Evolutionary conservation across 805 yeast genomes (phyloP).

Genomic region (Candida easanensis): DNA sequence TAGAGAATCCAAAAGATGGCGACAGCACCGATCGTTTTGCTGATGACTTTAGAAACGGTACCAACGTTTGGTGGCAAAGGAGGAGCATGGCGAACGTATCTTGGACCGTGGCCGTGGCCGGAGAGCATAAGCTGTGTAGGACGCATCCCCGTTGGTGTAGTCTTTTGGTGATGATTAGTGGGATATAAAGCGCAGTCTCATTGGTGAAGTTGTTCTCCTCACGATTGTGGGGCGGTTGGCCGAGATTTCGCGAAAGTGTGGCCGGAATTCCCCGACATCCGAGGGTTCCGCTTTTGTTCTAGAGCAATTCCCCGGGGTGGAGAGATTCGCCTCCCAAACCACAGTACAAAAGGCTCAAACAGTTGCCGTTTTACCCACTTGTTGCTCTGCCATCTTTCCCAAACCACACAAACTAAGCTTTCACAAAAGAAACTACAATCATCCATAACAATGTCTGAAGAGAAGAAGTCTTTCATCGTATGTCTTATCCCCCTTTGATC

Average conservation of each 20-base stretch:
- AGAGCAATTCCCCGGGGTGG: neutral
- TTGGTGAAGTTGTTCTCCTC: no score
- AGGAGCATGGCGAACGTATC: constrained; percentile 49
- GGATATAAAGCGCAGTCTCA: no score
- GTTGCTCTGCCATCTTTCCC: no score
- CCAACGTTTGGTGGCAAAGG: constrained; percentile 67
- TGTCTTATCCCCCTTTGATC: constrained; percentile 9
- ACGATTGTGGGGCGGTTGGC: no score
- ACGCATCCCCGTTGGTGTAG: constrained; percentile 11
- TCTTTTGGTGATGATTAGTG: neutral
- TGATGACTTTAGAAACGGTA: constrained; percentile 52
- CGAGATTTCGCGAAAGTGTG: no score
- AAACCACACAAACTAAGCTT: neutral
- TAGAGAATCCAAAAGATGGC: constrained; percentile 90
- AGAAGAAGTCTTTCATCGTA: constrained; percentile 27
- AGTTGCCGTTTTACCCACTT: neutral
- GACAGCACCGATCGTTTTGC: constrained; percentile 74
- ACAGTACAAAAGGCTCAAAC: neutral
- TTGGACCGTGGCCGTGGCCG: constrained; percentile 21
- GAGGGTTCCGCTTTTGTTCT: neutral
- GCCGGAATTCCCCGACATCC: no score
- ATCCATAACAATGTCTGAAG: constrained; percentile 24
- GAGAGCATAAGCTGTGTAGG: constrained; percentile 10
- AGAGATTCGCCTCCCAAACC: neutral
- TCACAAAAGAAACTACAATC: neutral